Base-by-base conservation (phyloP, 805 yeast species). In the Candida michaelii region DNA sequence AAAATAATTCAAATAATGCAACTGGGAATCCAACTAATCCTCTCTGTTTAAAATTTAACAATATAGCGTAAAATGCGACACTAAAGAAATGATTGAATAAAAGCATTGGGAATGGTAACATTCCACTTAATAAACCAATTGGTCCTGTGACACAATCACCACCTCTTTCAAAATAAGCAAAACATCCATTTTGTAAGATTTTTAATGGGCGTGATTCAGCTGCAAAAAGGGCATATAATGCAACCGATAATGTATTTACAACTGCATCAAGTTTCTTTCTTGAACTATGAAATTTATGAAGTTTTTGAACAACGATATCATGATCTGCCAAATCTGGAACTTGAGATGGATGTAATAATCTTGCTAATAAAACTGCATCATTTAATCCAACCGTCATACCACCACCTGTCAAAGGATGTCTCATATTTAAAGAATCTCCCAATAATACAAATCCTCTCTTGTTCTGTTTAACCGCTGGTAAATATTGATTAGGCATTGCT, bases 341-440 rank as follows among this genome's bases (percentile, higher is more conserved):
- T 1, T 68, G 55, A 40, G 74, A 55, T 42, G 84, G 78, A 7
- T 79, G 71, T 40, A 93, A 70, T 30, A 86, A 64, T 51, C 77
- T 74, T 14, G 86, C 80, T 35, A 89, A 71, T 25, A 85, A 59
- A 0, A 76, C 84, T 3, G 88, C 86, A 63, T 93, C 99, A 58
- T 82, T 86, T 46, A 93, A 70, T 2, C 97, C 97, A 32, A 93
- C 99, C 18, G 98, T 89, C 99, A 93, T 93, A 47, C 99, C 99
- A 50, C 99, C 99, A 40, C 99, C 99, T 1, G 98, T 93, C 47
- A 93, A 76, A 19, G 99, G 99, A 62, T 93, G 99, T 61, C 99
- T 78, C 97, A 93, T 93, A 63, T 93, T 93, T 53, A 90, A 73
- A 1, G 99, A 87, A 62, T 93, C 99, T 37, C 99, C 99, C 27